These are phyloP conservation scores for Cardamine resedifolia DNA, from an alignment of 345 rosid species.

Conservation along the genomic window DNA sequence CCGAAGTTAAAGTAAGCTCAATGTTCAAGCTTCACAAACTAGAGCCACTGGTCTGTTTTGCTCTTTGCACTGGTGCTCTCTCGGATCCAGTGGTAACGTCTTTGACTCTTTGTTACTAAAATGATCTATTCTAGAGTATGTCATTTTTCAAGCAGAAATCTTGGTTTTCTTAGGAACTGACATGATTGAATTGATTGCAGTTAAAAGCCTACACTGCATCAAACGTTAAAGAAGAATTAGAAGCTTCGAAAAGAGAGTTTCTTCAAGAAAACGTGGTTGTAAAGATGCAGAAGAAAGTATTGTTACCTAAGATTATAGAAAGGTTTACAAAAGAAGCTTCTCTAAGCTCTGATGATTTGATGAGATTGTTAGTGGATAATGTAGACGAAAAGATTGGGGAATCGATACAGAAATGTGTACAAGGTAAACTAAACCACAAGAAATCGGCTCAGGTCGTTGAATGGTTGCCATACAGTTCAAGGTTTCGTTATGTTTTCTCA, in stretches of 20 bases:
- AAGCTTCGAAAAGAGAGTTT: constrained; percentile 68
- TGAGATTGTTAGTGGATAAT: constrained; percentile 57
- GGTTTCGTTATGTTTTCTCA: constrained; percentile 68
- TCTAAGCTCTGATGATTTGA: constrained; percentile 54
- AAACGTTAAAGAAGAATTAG: constrained; percentile 62
- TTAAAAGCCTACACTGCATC: constrained; percentile 68
- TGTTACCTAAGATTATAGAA: constrained; percentile 68
- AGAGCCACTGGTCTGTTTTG: constrained; percentile 72
- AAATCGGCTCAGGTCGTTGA: constrained; percentile 59
- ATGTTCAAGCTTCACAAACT: constrained; percentile 57
- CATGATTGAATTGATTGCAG: constrained; percentile 40
- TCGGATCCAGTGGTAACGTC: constrained; percentile 83
- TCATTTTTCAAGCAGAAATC: neutral
- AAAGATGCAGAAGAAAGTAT: constrained; percentile 63
- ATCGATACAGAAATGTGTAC: constrained; percentile 54
- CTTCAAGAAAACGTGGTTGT: constrained; percentile 57
- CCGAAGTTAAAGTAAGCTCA: constrained; percentile 59
- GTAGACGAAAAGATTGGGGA: constrained; percentile 63
- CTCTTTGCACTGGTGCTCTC: constrained; percentile 79
- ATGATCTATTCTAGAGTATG: neutral
- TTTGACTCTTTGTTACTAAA: neutral
- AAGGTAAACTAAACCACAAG: constrained; percentile 46
- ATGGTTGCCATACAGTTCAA: constrained; percentile 78
- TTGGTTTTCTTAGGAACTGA: neutral
- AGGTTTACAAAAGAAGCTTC: constrained; percentile 70